Conservation (phyloP, 768 basidiomycete species). For the Pleurotus citrinopileatus region DNA sequence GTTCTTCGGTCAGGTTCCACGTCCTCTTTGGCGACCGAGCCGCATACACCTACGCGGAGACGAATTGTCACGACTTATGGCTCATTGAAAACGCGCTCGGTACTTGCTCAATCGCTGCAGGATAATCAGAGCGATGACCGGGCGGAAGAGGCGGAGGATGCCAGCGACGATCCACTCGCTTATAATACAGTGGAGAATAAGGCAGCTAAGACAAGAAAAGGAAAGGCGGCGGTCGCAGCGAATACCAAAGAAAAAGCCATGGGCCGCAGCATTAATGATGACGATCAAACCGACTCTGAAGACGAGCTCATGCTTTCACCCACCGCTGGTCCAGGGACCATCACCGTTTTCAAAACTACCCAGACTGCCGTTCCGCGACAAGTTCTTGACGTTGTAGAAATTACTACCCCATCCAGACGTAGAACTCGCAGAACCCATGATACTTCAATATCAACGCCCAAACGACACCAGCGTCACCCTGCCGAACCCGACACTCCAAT, state of each 20-base stretch:
- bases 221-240: not conserved
- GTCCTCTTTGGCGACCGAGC: not conserved
- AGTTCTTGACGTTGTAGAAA: conserved; percentile 10
- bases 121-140: conserved; percentile 13
- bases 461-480: not conserved
- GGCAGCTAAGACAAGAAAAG: not conserved
- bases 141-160: not conserved
- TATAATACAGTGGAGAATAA: not conserved
- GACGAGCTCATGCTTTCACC: conserved; percentile 25
- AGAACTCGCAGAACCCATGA: not conserved
- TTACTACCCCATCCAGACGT: not conserved
- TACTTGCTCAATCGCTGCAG: not conserved
- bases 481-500: no score
- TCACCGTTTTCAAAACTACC: not conserved
- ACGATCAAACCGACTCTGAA: conserved; percentile 4
- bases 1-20: not conserved
- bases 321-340: conserved; percentile 9
- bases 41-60: not conserved
- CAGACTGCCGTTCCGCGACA: not conserved
- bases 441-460: not conserved
- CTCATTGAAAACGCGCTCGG: not conserved
- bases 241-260: not conserved
- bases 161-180: not conserved
- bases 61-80: not conserved
- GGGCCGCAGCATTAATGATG: not conserved